Evolutionary conservation across 2,329 filamentous ascomycete genomes (phyloP).

Genomic region (Rosellinia necatrix): DNA sequence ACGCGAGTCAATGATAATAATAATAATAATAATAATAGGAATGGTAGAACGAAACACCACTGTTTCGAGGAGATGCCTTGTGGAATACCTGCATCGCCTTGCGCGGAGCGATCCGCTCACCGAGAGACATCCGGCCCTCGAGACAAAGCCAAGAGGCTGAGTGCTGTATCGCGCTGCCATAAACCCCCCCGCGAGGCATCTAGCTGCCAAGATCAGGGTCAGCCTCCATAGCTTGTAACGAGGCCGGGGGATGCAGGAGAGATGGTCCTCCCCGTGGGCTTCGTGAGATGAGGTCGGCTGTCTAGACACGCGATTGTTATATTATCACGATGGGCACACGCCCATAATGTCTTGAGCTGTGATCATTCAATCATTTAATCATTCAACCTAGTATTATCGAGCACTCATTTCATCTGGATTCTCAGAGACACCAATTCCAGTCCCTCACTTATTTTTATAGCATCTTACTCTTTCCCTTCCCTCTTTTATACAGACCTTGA

Average conservation of each 20-base stretch:
- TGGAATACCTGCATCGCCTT: neutral
- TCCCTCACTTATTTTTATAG: constrained; percentile 6
- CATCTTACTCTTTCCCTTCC: too few species aligned
- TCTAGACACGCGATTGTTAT: neutral
- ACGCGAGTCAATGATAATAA: too few species aligned
- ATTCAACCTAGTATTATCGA: too few species aligned
- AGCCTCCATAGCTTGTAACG: constrained; percentile 1
- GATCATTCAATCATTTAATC: constrained; percentile 3
- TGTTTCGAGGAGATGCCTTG: neutral
- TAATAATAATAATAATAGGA: too few species aligned
- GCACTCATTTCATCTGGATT: too few species aligned
- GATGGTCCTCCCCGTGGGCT: neutral
- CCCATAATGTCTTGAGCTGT: neutral
- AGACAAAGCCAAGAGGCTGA: constrained; percentile 11
- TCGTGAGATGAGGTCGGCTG: neutral
- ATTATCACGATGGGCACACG: constrained; percentile 2
- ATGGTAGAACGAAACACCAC: too few species aligned
- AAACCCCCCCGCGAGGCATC: constrained; percentile 8
- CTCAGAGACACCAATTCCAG: neutral
- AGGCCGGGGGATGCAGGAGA: neutral
- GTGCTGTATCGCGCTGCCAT: neutral
- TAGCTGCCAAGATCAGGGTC: neutral
- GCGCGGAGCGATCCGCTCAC: constrained; percentile 4
- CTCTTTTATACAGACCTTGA: too few species aligned
- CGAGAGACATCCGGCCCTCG: constrained; percentile 14